Conservation (phyloP, 1,284 basidiomycete genomes). For the Heterobasidion irregulare region DNA sequence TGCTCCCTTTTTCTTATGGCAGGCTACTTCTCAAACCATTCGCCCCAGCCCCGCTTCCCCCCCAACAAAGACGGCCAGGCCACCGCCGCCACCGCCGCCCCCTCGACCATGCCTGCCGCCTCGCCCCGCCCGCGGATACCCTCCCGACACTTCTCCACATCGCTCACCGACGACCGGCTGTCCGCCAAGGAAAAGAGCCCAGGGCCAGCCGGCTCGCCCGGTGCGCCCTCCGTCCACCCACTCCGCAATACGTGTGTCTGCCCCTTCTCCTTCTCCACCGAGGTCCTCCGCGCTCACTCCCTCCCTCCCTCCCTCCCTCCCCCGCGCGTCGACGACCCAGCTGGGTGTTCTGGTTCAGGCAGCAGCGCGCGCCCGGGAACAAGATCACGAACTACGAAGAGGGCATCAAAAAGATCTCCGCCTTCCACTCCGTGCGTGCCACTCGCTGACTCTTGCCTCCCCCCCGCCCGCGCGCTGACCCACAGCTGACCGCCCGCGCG, state of each 20-base stretch:
- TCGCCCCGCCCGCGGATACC: constrained; percentile 34
- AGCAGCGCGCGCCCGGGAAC: constrained; percentile 72
- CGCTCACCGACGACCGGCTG: constrained; percentile 37
- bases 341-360: constrained; percentile 83
- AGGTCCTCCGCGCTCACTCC: background rate
- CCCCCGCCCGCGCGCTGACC: background rate
- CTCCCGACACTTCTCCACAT: constrained; percentile 72
- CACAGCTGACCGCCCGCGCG: constrained; percentile 5
- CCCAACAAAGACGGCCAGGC: constrained; percentile 30
- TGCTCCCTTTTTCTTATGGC: constrained; percentile 6
- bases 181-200: constrained; percentile 35
- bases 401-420: constrained; percentile 78
- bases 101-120: constrained; percentile 12
- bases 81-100: constrained; percentile 14
- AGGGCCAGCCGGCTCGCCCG: constrained; percentile 25
- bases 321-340: no score
- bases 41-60: constrained; percentile 49
- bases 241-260: constrained; percentile 81
- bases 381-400: constrained; percentile 79
- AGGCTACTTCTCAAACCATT: constrained; percentile 76
- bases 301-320: background rate
- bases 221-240: constrained; percentile 44
- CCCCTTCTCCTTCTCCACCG: constrained; percentile 25
- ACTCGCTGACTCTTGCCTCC: constrained; percentile 15
- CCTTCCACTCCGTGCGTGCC: constrained; percentile 61